phyloP scores from a whole-genome alignment of 1,284 basidiomycete species.

The Cystobasidiaceae sp. region DNA sequence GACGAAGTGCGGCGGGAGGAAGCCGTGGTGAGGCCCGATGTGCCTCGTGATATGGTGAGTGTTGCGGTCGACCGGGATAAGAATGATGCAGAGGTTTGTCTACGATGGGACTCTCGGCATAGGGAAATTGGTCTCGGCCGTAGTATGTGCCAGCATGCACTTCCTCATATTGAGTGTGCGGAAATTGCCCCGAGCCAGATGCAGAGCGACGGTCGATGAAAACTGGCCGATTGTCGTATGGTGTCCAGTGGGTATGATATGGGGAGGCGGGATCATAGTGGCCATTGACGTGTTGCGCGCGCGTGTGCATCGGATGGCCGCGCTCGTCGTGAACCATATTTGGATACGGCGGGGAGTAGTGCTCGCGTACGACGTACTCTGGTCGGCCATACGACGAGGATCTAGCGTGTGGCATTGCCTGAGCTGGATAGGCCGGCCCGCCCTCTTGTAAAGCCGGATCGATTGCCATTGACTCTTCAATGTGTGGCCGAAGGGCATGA shows the following conservation, averaged over 20 bases:
- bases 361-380: not conserved
- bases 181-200: not conserved
- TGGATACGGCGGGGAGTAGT: slow-evolving; percentile 1
- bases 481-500: no score
- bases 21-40: no score
- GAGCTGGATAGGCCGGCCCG: no score
- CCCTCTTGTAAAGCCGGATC: no score
- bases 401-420: not conserved
- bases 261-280: not conserved
- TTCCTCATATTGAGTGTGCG: not conserved
- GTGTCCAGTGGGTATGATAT: not conserved
- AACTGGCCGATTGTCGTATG: slow-evolving; percentile 4
- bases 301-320: not conserved
- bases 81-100: not conserved
- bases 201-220: not conserved
- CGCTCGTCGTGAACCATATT: not conserved
- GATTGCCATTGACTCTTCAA: no score
- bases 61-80: not conserved
- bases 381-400: not conserved
- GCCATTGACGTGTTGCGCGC: not conserved
- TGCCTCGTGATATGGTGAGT: no score
- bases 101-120: not conserved
- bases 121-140: not conserved
- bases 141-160: not conserved
- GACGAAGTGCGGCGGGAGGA: no score